Conservation (phyloP, 1,139 yeast genomes). For the Debaryomyces udenii region DNA sequence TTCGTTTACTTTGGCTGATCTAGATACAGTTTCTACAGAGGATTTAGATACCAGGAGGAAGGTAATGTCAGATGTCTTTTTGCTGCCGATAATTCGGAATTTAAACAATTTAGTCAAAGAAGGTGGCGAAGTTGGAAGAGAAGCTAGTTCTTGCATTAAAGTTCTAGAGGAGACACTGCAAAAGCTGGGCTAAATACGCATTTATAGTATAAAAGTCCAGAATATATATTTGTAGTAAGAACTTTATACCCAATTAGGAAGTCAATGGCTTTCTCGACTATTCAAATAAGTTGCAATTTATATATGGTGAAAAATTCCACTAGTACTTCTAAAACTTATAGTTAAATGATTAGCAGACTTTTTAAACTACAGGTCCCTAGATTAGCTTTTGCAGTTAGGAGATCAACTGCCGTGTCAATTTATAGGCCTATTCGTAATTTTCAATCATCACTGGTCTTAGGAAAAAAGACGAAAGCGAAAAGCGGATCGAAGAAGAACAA, state of each 20-base stretch:
- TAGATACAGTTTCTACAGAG: slow-evolving; percentile 46
- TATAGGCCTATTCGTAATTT: slow-evolving; percentile 9
- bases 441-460: slow-evolving; percentile 12
- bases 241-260: slow-evolving; percentile 3
- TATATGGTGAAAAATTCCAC: not conserved
- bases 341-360: slow-evolving; percentile 1
- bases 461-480: slow-evolving; percentile 22
- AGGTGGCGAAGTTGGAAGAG: slow-evolving; percentile 75
- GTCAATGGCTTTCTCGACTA: not conserved
- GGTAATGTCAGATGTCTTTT: slow-evolving; percentile 57
- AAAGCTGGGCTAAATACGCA: not conserved
- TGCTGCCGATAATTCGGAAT: slow-evolving; percentile 52
- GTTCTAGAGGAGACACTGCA: slow-evolving; percentile 12
- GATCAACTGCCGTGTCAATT: not conserved
- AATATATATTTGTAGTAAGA: not conserved
- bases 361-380: not conserved
- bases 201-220: not conserved
- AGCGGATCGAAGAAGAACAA: slow-evolving; percentile 21
- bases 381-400: not conserved
- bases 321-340: not conserved
- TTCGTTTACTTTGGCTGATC: slow-evolving; percentile 30
- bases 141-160: slow-evolving; percentile 46
- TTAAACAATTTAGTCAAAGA: slow-evolving; percentile 59
- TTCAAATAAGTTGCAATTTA: slow-evolving; percentile 3
- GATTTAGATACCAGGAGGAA: slow-evolving; percentile 66